Conservation (phyloP, 1,284 basidiomycete species). For the Meira nashicola region DNA sequence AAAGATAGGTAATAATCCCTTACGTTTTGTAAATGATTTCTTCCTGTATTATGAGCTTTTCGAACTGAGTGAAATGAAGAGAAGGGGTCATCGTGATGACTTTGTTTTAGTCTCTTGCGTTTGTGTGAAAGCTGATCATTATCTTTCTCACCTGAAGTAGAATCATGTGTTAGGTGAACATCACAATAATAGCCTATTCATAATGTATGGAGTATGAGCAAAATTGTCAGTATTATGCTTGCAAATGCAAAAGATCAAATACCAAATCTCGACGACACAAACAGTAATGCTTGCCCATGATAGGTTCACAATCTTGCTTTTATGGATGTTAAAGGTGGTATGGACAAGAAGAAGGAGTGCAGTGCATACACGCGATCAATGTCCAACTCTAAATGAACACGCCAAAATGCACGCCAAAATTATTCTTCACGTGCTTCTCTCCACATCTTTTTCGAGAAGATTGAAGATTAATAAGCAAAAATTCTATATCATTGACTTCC, state of each 20-base stretch:
- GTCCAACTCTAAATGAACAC: neutral
- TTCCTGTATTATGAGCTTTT: conserved; percentile 93
- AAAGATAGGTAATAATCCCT: conserved; percentile 94
- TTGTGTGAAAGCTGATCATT: neutral
- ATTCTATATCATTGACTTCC: too few relatives aligned
- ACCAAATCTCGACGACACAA: conserved; percentile 14
- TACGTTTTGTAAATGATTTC: conserved; percentile 93
- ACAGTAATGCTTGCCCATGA: conserved; percentile 50
- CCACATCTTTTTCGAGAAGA: neutral
- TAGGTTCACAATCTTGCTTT: neutral
- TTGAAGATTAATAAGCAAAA: neutral
- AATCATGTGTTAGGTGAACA: conserved; percentile 51
- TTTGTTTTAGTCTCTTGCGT: too few relatives aligned
- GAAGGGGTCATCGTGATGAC: neutral
- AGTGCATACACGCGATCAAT: neutral
- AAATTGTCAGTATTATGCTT: too few relatives aligned
- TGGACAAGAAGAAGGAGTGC: conserved; percentile 1
- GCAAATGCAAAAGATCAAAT: too few relatives aligned
- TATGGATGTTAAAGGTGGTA: neutral
- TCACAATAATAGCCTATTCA: conserved; percentile 42
- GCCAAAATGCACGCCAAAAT: neutral
- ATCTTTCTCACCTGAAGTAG: conserved; percentile 29
- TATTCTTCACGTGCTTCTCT: neutral
- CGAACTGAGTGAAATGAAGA: conserved; percentile 63
- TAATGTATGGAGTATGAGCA: neutral